These are phyloP conservation scores for Dryadomyces quercus-mongolicae DNA, from an alignment of 2,329 filamentous ascomycete genomes.

Conservation along the genomic window DNA sequence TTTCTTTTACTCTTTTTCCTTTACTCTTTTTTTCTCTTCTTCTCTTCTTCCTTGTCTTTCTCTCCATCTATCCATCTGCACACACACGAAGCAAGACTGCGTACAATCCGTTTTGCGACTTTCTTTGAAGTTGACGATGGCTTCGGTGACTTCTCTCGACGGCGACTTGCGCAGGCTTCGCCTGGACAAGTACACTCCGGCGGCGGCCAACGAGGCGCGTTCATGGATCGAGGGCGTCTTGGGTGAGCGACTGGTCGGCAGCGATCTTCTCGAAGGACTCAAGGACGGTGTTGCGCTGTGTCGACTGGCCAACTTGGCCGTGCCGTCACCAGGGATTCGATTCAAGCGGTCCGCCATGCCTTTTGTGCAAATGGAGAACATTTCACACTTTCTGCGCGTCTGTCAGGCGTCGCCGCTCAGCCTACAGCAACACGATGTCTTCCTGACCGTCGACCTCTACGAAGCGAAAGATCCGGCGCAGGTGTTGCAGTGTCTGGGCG, in stretches of 20 bases:
- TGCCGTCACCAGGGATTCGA: conserved; percentile 67
- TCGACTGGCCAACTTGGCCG: conserved; percentile 74
- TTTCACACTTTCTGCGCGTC: conserved; percentile 84
- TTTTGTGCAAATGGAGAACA: conserved; percentile 99
- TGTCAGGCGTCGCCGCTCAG: conserved; percentile 77
- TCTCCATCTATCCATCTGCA: not conserved
- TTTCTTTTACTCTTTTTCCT: not conserved
- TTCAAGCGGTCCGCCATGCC: conserved; percentile 93
- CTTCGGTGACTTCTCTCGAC: conserved; percentile 85
- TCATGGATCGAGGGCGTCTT: conserved; percentile 77
- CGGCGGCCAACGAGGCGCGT: conserved; percentile 74
- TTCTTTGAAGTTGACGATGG: no score
- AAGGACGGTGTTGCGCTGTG: conserved; percentile 89
- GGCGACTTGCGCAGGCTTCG: conserved; percentile 91
- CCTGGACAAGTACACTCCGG: conserved; percentile 83
- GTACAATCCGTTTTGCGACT: no score
- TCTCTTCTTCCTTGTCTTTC: not conserved
- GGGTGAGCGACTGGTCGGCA: conserved; percentile 56
- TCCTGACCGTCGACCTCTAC: conserved; percentile 92
- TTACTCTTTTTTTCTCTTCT: not conserved
- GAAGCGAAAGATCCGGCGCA: conserved; percentile 94
- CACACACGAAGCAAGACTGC: no score
- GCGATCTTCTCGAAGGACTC: conserved; percentile 72
- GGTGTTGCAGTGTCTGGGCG: conserved; percentile 81
- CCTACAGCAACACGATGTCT: conserved; percentile 86